Evolutionary conservation across 2,329 filamentous ascomycete species (phyloP).

Genomic region (Penicillium freii): DNA sequence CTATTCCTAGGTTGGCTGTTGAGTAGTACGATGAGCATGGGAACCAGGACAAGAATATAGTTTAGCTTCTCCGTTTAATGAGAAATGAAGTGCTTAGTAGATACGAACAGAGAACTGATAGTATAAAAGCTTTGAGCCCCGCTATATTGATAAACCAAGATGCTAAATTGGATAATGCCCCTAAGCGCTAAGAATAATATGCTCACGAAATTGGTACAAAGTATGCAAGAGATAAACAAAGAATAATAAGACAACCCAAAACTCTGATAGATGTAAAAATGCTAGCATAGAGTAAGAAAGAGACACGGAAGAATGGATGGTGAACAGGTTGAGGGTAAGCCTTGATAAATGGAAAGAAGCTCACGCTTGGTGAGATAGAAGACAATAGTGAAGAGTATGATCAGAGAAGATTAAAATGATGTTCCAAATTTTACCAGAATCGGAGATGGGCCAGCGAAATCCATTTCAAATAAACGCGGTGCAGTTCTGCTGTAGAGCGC

Average conservation of each 20-base stretch:
- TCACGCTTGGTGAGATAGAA: constrained; percentile 1
- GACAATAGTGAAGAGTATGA: constrained; percentile 14
- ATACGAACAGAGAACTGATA: background rate
- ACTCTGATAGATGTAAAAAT: constrained; percentile 2
- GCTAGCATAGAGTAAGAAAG: background rate
- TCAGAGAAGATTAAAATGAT: constrained; percentile 13
- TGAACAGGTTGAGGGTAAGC: constrained; percentile 3
- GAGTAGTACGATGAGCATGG: background rate
- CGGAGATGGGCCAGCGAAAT: background rate
- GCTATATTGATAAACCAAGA: constrained; percentile 11
- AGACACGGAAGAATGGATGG: background rate
- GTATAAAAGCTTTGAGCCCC: constrained; percentile 1
- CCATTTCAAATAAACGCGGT: background rate
- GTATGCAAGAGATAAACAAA: constrained; percentile 8
- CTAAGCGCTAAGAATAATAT: constrained; percentile 13
- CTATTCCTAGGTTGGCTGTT: background rate
- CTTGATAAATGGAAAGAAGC: background rate
- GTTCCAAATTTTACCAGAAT: constrained; percentile 8
- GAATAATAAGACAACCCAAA: constrained; percentile 1
- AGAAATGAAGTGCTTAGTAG: background rate
- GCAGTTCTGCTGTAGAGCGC: background rate
- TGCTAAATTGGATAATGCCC: constrained; percentile 12
- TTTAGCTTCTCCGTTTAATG: background rate
- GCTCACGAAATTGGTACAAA: constrained; percentile 9
- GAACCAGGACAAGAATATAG: background rate